These are phyloP conservation scores for Acacia confusa DNA, from an alignment of 306 rosid species.

Conservation along the genomic window DNA sequence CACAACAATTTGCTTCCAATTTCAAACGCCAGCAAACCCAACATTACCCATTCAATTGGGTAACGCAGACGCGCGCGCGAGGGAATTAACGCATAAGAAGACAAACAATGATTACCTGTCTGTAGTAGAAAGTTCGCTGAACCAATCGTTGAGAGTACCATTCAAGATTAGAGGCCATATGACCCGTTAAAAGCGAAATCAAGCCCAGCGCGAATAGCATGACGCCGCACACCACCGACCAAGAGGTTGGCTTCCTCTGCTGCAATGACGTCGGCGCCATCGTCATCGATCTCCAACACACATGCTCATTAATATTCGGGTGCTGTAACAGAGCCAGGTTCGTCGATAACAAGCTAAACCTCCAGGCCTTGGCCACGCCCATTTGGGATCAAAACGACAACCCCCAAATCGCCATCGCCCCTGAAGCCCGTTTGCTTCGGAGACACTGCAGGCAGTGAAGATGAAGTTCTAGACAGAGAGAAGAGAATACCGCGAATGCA, in stretches of 20 bases:
- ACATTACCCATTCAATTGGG: background rate
- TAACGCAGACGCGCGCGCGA: background rate
- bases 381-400: slow-evolving; percentile 33
- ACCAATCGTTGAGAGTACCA: slow-evolving; percentile 85
- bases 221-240: slow-evolving; percentile 78
- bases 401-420: slow-evolving; percentile 30
- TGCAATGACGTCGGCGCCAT: slow-evolving; percentile 28
- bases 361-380: slow-evolving; percentile 58
- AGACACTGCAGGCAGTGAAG: background rate
- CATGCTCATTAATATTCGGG: slow-evolving; percentile 38
- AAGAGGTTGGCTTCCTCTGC: slow-evolving; percentile 49
- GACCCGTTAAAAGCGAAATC: slow-evolving; percentile 88
- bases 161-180: slow-evolving; percentile 89
- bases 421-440: background rate
- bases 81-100: background rate
- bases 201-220: slow-evolving; percentile 90
- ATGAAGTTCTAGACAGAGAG: background rate
- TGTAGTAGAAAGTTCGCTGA: slow-evolving; percentile 54
- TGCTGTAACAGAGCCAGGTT: slow-evolving; percentile 65
- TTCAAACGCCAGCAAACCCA: background rate
- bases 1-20: slow-evolving; percentile 14
- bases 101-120: slow-evolving; percentile 39
- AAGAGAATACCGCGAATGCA: background rate
- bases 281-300: slow-evolving; percentile 51
- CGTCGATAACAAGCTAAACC: slow-evolving; percentile 53